Evolutionary conservation across 1,139 yeast species (phyloP), one percentile per base, ranked within the genome.

Genomic region (Suhomyces bokatorum): DNA sequence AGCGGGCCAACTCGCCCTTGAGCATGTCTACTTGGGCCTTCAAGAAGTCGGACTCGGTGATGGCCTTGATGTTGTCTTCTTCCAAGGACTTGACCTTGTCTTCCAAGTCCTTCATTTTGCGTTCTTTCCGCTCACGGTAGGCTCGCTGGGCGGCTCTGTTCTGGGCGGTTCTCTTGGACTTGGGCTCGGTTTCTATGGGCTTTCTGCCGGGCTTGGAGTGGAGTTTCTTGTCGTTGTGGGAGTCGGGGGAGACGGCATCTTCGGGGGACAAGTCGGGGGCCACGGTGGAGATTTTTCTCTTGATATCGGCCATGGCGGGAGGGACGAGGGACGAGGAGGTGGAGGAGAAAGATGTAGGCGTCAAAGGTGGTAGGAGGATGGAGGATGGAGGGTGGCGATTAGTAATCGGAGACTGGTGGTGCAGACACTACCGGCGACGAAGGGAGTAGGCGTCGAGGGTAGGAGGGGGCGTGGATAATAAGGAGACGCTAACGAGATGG

Each of bases 71-170:
- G 52, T 85, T 85, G 55, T 84, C 86, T 51, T 78, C 78, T 64
- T 91, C 97, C 53, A 91, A 74, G 49, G 69, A 66, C 46, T 74
- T 66, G 15, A 91, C 95, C 55, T 87, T 83, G 44, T 83, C 85
- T 62, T 91, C 97, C 49, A 93, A 74, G 50, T 90, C 97, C 59
- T 83, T 80, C 83, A 93, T 78, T 59, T 87, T 89, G 45, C 77
- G 77, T 63, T 93, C 98, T 64, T 93, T 93, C 52, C 99, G 80
- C 65, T 93, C 98, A 49, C 99, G 75, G 66, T 90, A 93, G 9
- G 98, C 98, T 46, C 98, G 75, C 67, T 93, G 99, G 16, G 99
- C 99, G 7, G 97, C 97, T 59, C 99, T 77, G 65, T 93, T 93
- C 67, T 93, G 99, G 1, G 97, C 98, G 16, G 96, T 89, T 56